Base-by-base conservation (phyloP, 192 early-diverging fungal genomes). In the Backusella liffmaniae region DNA sequence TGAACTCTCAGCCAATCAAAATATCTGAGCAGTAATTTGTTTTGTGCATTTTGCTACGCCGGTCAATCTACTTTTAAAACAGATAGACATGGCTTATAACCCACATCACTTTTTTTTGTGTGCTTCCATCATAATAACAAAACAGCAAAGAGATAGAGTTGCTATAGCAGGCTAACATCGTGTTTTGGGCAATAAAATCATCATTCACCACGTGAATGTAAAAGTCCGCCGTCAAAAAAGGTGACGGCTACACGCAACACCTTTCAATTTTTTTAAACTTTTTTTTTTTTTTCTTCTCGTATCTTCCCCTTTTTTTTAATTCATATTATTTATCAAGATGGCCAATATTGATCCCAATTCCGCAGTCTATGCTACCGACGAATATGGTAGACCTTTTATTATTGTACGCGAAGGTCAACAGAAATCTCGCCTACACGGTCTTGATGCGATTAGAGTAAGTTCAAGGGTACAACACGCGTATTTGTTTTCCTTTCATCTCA, bases 351-450 rank as follows among this genome's bases (percentile, higher is more conserved):
- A 81, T 75, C 80, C 80, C 65, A 81, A 81, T 71, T 81, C 80
- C 4, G 94, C 94, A 44, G 89, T 96, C 70, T 99, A 97, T 83
- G 95, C 96, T 8, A 91, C 90, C 69, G 98, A 99, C 84, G 98
- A 98, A 85, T 98, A 98, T 87, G 95, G 94, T 46, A 91, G 97
- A 69, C 98, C 98, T 53, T 95, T 98, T 84, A 99, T 99, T 84
- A 99, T 99, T 87, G 90, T 99, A 36, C 88, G 98, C 37, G 98
- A 99, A 85, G 95, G 96, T 85, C 94, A 94, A 76, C 96, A 92
- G 79, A 98, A 97, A 86, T 86, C 90, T 37, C 88, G 98, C 79
- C 88, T 96, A 46, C 89, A 89, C 67, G 98, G 98, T 41, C 87
- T 98, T 49, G 97, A 96, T 70, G 98, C 97, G 8, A 94, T 96